phyloP scores from a whole-genome alignment of 192 early-diverging fungal genomes.

The Coemansia sp. region DNA sequence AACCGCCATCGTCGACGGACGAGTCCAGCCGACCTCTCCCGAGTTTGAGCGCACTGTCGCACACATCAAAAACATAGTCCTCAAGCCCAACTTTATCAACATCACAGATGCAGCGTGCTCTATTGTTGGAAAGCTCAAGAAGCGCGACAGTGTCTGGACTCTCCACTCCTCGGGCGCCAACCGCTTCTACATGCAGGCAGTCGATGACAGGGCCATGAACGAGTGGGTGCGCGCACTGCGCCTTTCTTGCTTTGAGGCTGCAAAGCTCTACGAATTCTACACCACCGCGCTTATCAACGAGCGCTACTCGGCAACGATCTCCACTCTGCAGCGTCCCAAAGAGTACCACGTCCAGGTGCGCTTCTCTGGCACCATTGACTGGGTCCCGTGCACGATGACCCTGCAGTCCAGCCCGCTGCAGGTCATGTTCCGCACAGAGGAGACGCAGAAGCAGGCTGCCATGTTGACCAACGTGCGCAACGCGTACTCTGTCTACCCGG shows the following conservation, averaged over 20 bases:
- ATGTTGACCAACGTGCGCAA: conserved; percentile 31
- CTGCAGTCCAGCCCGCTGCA: conserved; percentile 25
- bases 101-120: conserved; percentile 67
- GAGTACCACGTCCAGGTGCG: conserved; percentile 47
- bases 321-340: conserved; percentile 20
- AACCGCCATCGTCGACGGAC: conserved; percentile 51
- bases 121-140: conserved; percentile 59
- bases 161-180: conserved; percentile 72
- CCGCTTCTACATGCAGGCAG: conserved; percentile 64
- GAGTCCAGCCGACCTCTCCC: conserved; percentile 36
- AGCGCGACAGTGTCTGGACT: conserved; percentile 62
- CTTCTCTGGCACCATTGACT: conserved; percentile 55
- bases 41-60: conserved; percentile 53
- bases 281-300: conserved; percentile 56
- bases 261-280: conserved; percentile 74
- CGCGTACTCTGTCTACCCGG: conserved; percentile 56
- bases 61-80: conserved; percentile 54
- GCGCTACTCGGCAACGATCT: conserved; percentile 32
- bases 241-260: conserved; percentile 72
- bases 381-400: conserved; percentile 55
- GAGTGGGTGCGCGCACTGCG: conserved; percentile 72
- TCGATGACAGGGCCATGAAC: conserved; percentile 58
- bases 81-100: conserved; percentile 71
- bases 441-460: conserved; percentile 35
- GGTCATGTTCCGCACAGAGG: conserved; percentile 27